Base-by-base conservation (phyloP, 768 basidiomycete genomes). In the Calocera cornea region DNA sequence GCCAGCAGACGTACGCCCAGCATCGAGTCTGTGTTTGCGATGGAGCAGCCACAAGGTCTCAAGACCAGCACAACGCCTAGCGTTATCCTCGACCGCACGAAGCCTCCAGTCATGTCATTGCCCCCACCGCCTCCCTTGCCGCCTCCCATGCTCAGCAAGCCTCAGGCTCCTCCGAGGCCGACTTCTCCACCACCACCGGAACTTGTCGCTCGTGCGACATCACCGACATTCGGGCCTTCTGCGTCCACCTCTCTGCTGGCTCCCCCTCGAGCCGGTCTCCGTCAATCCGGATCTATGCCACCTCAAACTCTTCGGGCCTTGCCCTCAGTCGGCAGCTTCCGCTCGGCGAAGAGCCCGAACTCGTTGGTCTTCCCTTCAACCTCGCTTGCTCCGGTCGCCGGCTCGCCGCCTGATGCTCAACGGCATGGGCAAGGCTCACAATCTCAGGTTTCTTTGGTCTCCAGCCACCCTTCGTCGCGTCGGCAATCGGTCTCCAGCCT, bases 151-250 rank as follows among this genome's bases (percentile, higher is more conserved):
- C 81, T 87, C 33, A 89, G 90, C 78, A 92, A 88, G 79, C 83
- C 88, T 19, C 85, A 84, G 65, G 93, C 92, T 12, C 94, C 95
- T 0, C 88, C 90, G 33, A 82, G 95, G 49, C 95, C 95, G 0
- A 88, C 86, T 2, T 97, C 95, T 0, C 95, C 95, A 1, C 95
- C 94, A 3, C 95, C 94, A 19, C 80, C 88, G 19, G 94, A 97
- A 67, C 88, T 97, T 73, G 87, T 97, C 69, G 88, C 92, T 73
- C 89, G 95, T 16, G 92, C 95, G 11, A 91, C 91, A 2, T 92
- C 91, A 0, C 91, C 91, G 0, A 87, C 87, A 7, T 86, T 90
- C 71, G 88, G 88, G 1, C 77, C 84, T 16, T 65, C 67, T 22
- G 11, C 54, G 31, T 60, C 54, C 54, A 24, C 3, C 19, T 38